Evolutionary conservation across 2,329 filamentous ascomycete species (phyloP).

Genomic region (Fusarium metavorans): DNA sequence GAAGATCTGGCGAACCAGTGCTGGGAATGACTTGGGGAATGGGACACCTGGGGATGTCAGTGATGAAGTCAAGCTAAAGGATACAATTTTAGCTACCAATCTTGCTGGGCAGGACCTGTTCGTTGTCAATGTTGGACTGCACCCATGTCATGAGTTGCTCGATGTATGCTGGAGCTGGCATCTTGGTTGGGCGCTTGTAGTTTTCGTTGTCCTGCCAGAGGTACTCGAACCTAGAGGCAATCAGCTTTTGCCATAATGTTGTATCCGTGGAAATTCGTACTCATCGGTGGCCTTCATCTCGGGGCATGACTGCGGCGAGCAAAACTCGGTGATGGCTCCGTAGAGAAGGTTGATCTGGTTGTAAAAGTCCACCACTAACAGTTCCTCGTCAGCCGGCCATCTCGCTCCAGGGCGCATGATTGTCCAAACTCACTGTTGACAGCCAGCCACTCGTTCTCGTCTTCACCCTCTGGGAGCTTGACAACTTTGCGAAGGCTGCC

Average conservation of each 20-base stretch:
- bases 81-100: conserved; percentile 69
- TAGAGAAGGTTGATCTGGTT: conserved; percentile 99
- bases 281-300: conserved; percentile 99
- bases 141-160: conserved; percentile 99
- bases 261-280: conserved; percentile 59
- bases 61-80: neutral
- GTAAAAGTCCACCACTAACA: conserved; percentile 97
- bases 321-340: conserved; percentile 98
- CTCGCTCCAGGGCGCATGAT: neutral
- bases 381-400: conserved; percentile 1
- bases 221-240: conserved; percentile 83
- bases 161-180: conserved; percentile 96
- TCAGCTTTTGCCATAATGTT: conserved; percentile 24
- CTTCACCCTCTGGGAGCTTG: conserved; percentile 95
- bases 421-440: conserved; percentile 80
- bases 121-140: conserved; percentile 94
- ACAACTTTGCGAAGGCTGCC: conserved; percentile 96
- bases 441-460: conserved; percentile 97
- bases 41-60: conserved; percentile 74
- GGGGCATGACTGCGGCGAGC: conserved; percentile 94
- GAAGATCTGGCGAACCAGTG: conserved; percentile 94
- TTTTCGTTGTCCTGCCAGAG: conserved; percentile 97
- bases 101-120: conserved; percentile 92
- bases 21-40: conserved; percentile 92
- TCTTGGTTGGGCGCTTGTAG: conserved; percentile 96